Base-by-base conservation (phyloP, 2,329 filamentous ascomycete genomes). In the Xylariaceae sp. region DNA sequence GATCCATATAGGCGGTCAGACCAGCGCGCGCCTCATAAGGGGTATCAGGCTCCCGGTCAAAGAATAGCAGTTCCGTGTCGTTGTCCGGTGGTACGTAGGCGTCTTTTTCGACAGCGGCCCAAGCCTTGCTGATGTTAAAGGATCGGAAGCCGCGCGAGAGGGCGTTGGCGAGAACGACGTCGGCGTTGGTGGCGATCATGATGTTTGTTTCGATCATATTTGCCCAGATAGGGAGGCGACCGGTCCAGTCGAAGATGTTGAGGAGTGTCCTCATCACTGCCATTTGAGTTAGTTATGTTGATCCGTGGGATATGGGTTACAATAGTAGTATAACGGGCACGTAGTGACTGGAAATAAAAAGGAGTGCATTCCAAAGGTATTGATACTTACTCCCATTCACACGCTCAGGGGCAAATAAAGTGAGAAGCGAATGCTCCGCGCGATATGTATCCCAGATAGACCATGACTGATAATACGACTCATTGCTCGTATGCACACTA, bases 401-500 rank as follows among this genome's bases (percentile, higher is more conserved):
- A 15, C 75, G 71, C 55, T 79, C 77, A 0, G 78, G 78, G 0
- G 77, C 77, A 53, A 80, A 77, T 0, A 80, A 59, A 0, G 77
- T 76, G 0, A 80, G 64, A 0, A 80, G 67, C 0, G 76, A 77
- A 58, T 80, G 77, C 56, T 79, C 77, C 0, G 77, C 78, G 3
- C 78, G 70, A 62, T 78, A 80, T 0, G 78, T 80, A 56, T 80
- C 78, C 78, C 77, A 80, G 53, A 80, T 78, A 1, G 76, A 78
- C 78, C 77, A 80, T 0, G 76, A 79, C 61, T 80, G 78, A 60
- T 79, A 79, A 64, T 80, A 80, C 0, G 75, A 77, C 50, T 80
- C 77, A 37, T 75, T 71, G 3, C 64, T 69, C 8, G 68, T 67
- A 50, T 78, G 75, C 0, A 78, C 64, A 34, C 71, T 76, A 53